These are phyloP conservation scores for Arthroderma uncinatum DNA, from an alignment of 2,329 filamentous ascomycete genomes.

Conservation along the genomic window DNA sequence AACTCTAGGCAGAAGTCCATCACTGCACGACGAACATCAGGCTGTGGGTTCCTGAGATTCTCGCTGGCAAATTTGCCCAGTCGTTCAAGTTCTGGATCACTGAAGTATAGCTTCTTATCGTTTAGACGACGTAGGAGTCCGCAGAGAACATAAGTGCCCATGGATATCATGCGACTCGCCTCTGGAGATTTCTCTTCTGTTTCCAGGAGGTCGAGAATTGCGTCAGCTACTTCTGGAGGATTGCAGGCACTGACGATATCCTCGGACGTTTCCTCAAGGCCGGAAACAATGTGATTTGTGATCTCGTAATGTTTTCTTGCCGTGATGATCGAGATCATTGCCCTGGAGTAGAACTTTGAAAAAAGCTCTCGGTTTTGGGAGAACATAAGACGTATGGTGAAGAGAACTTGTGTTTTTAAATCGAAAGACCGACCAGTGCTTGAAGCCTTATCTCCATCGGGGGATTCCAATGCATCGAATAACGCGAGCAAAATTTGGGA, in stretches of 20 bases:
- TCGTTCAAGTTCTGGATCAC: conserved; percentile 17
- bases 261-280: conserved; percentile 30
- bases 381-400: conserved; percentile 32
- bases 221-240: conserved; percentile 23
- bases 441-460: conserved; percentile 21
- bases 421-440: conserved; percentile 21
- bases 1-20: conserved; percentile 26
- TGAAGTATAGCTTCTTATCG: conserved; percentile 14
- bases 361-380: conserved; percentile 27
- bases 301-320: conserved; percentile 30
- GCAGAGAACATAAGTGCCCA: conserved; percentile 26
- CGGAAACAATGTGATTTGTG: conserved; percentile 31
- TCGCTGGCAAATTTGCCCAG: conserved; percentile 26
- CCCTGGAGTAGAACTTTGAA: conserved; percentile 25
- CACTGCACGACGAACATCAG: conserved; percentile 30
- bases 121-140: conserved; percentile 22
- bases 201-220: conserved; percentile 26
- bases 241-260: conserved; percentile 25
- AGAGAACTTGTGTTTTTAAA: conserved; percentile 34
- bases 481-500: conserved; percentile 30
- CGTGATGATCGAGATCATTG: conserved; percentile 28
- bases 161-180: conserved; percentile 25
- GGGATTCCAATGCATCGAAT: conserved; percentile 27
- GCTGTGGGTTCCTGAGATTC: conserved; percentile 25
- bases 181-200: conserved; percentile 23